Conservation (phyloP, 2,329 filamentous ascomycete species). For the Xylariaceae sp. region DNA sequence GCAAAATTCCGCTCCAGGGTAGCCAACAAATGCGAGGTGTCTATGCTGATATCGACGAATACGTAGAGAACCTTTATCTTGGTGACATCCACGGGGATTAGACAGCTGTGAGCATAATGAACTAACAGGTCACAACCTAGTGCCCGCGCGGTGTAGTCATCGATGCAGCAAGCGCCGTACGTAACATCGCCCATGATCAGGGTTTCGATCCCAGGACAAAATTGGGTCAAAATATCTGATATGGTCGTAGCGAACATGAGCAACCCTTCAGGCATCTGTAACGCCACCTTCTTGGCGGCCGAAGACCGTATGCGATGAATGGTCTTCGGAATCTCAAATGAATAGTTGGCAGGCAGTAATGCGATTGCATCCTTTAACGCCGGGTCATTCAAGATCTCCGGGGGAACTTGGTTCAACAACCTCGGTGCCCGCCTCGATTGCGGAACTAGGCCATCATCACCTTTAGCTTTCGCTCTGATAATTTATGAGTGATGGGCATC, state of each 20-base stretch:
- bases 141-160: slow-evolving; percentile 94
- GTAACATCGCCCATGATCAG: slow-evolving; percentile 99
- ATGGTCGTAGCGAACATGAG: slow-evolving; percentile 96
- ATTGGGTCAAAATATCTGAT: slow-evolving; percentile 92
- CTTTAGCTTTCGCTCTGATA: neutral
- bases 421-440: slow-evolving; percentile 73
- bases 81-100: slow-evolving; percentile 95
- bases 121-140: slow-evolving; percentile 92
- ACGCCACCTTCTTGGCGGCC: slow-evolving; percentile 77
- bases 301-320: slow-evolving; percentile 88
- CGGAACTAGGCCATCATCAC: slow-evolving; percentile 55
- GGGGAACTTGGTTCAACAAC: slow-evolving; percentile 87
- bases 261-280: slow-evolving; percentile 97
- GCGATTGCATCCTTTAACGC: slow-evolving; percentile 86
- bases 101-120: slow-evolving; percentile 95
- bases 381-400: slow-evolving; percentile 81
- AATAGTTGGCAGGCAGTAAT: slow-evolving; percentile 92
- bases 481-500: neutral
- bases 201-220: slow-evolving; percentile 89
- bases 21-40: slow-evolving; percentile 82
- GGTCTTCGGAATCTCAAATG: slow-evolving; percentile 97
- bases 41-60: slow-evolving; percentile 97
- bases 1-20: slow-evolving; percentile 89
- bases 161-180: slow-evolving; percentile 97
- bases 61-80: slow-evolving; percentile 97